phyloP scores from a whole-genome alignment of 2,329 filamentous ascomycete genomes.

The Microcyclospora tardicrescens region DNA sequence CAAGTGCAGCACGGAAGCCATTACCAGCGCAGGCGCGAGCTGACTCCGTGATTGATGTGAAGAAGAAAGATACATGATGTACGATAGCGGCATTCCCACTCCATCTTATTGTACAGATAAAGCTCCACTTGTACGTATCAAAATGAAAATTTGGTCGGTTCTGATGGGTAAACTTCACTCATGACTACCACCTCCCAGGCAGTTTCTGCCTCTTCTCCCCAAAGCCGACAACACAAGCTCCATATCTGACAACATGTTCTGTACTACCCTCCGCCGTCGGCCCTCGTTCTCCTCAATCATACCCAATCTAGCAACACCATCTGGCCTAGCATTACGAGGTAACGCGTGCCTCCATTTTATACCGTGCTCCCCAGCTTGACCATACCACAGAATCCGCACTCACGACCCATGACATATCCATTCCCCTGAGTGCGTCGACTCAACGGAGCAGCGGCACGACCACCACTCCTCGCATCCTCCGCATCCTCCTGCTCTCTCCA shows the following conservation, averaged over 20 bases:
- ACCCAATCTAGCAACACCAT: conserved; percentile 15
- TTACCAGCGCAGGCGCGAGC: conserved; percentile 4
- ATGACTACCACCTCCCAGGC: no score
- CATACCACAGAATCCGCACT: conserved; percentile 17
- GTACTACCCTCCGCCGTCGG: conserved; percentile 27
- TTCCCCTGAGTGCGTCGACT: conserved; percentile 11
- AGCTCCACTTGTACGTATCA: not conserved
- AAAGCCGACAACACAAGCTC: no score
- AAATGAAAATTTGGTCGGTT: no score
- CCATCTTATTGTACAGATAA: conserved; percentile 5
- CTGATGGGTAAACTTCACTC: no score
- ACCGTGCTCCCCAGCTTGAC: conserved; percentile 1
- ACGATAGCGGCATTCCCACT: not conserved
- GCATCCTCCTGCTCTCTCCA: conserved; percentile 21
- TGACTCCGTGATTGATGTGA: conserved; percentile 9
- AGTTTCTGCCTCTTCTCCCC: no score
- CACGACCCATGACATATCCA: conserved; percentile 25
- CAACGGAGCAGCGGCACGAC: conserved; percentile 3
- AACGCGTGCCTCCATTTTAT: not conserved
- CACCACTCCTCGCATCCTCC: conserved; percentile 9
- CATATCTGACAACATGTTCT: conserved; percentile 23
- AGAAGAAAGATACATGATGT: conserved; percentile 14
- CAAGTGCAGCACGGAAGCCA: conserved; percentile 1
- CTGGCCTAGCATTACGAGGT: conserved; percentile 21
- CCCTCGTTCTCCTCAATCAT: conserved; percentile 27